These are phyloP conservation scores for Didymella pinodella DNA, from an alignment of 2,329 filamentous ascomycete species.

Conservation along the genomic window DNA sequence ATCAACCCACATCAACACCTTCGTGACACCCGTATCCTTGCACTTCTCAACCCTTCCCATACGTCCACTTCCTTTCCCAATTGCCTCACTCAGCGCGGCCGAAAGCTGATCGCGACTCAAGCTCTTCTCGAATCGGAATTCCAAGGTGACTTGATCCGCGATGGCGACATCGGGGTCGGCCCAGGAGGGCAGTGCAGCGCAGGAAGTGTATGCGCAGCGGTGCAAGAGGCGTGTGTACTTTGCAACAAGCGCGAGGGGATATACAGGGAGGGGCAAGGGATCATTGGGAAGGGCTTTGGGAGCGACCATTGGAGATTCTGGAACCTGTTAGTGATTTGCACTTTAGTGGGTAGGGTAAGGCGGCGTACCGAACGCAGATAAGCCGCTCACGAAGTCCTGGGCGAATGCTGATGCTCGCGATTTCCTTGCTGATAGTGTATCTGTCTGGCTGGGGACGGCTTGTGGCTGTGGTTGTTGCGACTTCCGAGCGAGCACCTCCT, in stretches of 20 bases:
- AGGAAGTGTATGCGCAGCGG: constrained; percentile 19
- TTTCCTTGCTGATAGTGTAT: background rate
- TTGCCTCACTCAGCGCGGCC: constrained; percentile 18
- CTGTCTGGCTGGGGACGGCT: background rate
- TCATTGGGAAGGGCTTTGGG: constrained; percentile 4
- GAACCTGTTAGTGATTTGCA: background rate
- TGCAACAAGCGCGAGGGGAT: constrained; percentile 13
- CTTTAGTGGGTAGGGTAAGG: background rate
- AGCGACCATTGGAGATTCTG: constrained; percentile 8
- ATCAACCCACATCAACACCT: constrained; percentile 26
- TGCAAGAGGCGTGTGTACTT: constrained; percentile 22
- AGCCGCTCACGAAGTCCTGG: constrained; percentile 22
- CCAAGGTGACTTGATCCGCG: constrained; percentile 24
- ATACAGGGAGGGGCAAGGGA: constrained; percentile 2
- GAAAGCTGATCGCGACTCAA: constrained; percentile 15
- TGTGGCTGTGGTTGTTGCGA: background rate
- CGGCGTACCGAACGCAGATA: constrained; percentile 8
- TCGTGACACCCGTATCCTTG: constrained; percentile 9
- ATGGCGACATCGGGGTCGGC: constrained; percentile 16
- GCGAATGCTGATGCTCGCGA: constrained; percentile 16
- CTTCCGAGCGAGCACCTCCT: constrained; percentile 21
- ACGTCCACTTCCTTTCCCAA: constrained; percentile 20
- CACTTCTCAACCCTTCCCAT: constrained; percentile 28
- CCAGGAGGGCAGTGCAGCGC: constrained; percentile 21
- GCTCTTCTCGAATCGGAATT: constrained; percentile 19